Conservation (phyloP, 768 basidiomycete genomes). For the Piloderma croceum region DNA sequence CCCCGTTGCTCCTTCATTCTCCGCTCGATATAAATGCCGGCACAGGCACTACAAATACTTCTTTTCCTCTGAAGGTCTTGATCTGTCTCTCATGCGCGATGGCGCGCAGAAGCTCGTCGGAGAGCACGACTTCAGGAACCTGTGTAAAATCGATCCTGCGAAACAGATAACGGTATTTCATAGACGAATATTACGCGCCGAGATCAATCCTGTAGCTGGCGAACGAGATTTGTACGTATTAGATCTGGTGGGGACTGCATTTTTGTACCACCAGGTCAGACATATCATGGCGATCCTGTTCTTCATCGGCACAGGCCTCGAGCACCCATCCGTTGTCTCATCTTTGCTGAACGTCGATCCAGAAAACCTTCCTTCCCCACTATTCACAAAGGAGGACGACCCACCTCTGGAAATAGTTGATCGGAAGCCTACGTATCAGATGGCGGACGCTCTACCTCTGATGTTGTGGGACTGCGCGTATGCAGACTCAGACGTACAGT, state of each 20-base stretch:
- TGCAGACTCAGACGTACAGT: constrained; percentile 55
- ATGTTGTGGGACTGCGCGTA: constrained; percentile 90
- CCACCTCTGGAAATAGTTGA: constrained; percentile 45
- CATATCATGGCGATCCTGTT: constrained; percentile 92
- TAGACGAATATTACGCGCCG: constrained; percentile 62
- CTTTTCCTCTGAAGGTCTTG: constrained; percentile 65
- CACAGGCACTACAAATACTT: constrained; percentile 98
- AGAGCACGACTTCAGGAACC: constrained; percentile 91
- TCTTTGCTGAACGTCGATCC: constrained; percentile 66
- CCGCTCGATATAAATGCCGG: constrained; percentile 82
- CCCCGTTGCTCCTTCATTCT: constrained; percentile 72
- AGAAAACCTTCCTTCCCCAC: constrained; percentile 8
- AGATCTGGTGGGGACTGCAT: constrained; percentile 82
- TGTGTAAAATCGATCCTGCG: constrained; percentile 87
- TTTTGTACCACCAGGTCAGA: constrained; percentile 93
- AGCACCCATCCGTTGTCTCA: constrained; percentile 62
- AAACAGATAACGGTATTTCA: constrained; percentile 85
- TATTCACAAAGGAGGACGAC: constrained; percentile 23
- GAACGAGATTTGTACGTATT: constrained; percentile 54
- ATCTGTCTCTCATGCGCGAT: constrained; percentile 68
- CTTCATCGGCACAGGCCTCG: constrained; percentile 78
- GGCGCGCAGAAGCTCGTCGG: constrained; percentile 73
- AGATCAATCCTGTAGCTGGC: constrained; percentile 44
- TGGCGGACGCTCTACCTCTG: constrained; percentile 88
- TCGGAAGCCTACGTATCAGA: constrained; percentile 84